Evolutionary conservation across 352 stramenopile genomes (phyloP), one percentile per base, ranked within the genome.

Genomic region (Pythium dissimile): DNA sequence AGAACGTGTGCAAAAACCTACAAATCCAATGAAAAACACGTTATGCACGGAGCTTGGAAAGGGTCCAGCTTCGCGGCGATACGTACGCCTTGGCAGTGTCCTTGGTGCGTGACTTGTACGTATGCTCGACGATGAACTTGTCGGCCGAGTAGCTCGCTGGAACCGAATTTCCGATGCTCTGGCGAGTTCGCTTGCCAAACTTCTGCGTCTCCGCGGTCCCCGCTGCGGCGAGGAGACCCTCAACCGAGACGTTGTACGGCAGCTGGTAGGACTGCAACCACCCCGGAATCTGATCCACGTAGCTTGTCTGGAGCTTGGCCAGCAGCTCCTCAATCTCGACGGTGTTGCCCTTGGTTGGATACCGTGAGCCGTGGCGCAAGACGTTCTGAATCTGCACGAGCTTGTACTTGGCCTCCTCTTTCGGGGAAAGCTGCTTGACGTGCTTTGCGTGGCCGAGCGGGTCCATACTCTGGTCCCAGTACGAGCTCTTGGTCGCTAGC

Each of bases 211-310:
- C 61, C 8, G 39, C 27, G 15, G 32, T 35, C n/a, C 80, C 83
- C 8, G 60, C 20, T 0, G 59, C 35, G 2, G 73, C 64, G 16
- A 93, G 64, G 6, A 72, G 61, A 10, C 75, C 77, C 27, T 77
- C 37, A 2, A 88, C 56, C 43, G 58, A 81, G 48, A 71, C 10
- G 30, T 89, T 85, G 71, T 91, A 92, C 11, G 76, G 75, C 45
- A 92, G 49, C 28, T 67, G 66, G 52, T 91, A 92, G 50, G 72
- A 75, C 34, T 50, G 65, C 56, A 91, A 63, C 80, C 83, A 91
- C 18, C n/a, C 12, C 1, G 83, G 83, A 24, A 86, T 57, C 15
- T 50, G 23, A 3, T 59, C 42, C 0, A 53, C 30, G 39, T 81
- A 84, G 13, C 24, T 54, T 9, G 59, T 61, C 30, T 77, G 60